These are phyloP conservation scores for Phytopythium helicoides DNA, from an alignment of 352 stramenopile genomes.

Conservation along the genomic window DNA sequence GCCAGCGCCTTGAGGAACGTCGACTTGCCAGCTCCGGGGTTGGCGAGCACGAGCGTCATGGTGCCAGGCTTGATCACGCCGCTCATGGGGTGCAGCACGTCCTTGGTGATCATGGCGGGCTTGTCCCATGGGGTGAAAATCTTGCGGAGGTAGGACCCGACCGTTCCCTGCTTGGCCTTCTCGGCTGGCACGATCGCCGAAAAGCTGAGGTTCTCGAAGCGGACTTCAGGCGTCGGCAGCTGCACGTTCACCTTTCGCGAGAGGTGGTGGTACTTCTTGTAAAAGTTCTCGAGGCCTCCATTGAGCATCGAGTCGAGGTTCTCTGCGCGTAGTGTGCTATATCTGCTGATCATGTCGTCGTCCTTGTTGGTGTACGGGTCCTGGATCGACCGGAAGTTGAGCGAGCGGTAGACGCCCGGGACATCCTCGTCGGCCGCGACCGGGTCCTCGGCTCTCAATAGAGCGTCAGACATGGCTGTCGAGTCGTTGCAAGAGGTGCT, in stretches of 20 bases:
- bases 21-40: constrained; percentile 58
- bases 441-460: too few relatives aligned
- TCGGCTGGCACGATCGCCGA: constrained; percentile 49
- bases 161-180: constrained; percentile 36
- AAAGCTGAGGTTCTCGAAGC: constrained; percentile 78
- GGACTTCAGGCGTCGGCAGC: constrained; percentile 62
- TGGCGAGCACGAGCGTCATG: constrained; percentile 60
- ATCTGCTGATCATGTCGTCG: constrained; percentile 41
- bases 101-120: constrained; percentile 27
- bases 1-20: constrained; percentile 61
- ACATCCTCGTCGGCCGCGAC: constrained; percentile 12
- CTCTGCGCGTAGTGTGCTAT: constrained; percentile 59
- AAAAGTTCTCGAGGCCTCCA: constrained; percentile 71
- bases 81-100: constrained; percentile 61
- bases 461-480: too few relatives aligned
- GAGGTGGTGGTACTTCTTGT: constrained; percentile 80
- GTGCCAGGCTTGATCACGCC: constrained; percentile 51
- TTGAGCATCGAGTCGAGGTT: constrained; percentile 71
- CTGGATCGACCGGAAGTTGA: constrained; percentile 75
- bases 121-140: constrained; percentile 48
- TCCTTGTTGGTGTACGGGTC: constrained; percentile 61
- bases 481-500: too few relatives aligned
- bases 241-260: constrained; percentile 67
- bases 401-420: constrained; percentile 60
- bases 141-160: constrained; percentile 46